Conservation (phyloP, 2,329 filamentous ascomycete genomes). For the Blumeriella jaapii region DNA sequence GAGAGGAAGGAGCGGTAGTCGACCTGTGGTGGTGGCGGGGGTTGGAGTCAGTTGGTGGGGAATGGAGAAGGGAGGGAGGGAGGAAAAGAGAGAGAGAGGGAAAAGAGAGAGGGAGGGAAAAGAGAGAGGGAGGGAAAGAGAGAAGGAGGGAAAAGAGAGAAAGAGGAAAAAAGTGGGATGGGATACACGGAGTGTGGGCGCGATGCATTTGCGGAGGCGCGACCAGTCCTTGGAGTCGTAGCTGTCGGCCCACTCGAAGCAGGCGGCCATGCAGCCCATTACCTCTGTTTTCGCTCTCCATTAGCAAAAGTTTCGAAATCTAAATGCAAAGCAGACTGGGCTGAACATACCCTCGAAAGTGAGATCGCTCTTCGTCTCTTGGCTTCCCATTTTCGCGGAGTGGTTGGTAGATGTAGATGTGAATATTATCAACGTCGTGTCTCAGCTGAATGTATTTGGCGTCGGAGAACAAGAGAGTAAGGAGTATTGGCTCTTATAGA, state of each 20-base stretch:
- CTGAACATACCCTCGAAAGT: no score
- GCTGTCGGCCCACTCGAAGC: slow-evolving; percentile 51
- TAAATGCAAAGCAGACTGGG: no score
- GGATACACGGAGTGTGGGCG: slow-evolving; percentile 43
- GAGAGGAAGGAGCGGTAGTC: slow-evolving; percentile 58
- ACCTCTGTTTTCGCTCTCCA: no score
- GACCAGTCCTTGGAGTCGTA: slow-evolving; percentile 57
- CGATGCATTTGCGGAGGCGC: slow-evolving; percentile 47
- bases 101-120: neutral
- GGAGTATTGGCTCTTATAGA: no score
- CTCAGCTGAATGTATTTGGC: no score
- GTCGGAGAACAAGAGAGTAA: no score
- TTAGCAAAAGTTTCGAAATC: no score
- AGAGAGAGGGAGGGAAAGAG: neutral
- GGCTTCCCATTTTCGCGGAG: no score
- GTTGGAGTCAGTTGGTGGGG: slow-evolving; percentile 1
- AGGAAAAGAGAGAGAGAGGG: neutral
- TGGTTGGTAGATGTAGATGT: no score
- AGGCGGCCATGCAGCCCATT: slow-evolving; percentile 19
- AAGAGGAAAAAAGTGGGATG: neutral
- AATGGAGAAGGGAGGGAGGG: neutral
- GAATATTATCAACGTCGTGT: no score
- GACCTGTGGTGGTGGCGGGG: slow-evolving; percentile 34
- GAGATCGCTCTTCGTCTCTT: no score
- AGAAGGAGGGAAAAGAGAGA: neutral